Evolutionary conservation across 2,329 filamentous ascomycete genomes (phyloP).

Genomic region (Phialophora macrospora): DNA sequence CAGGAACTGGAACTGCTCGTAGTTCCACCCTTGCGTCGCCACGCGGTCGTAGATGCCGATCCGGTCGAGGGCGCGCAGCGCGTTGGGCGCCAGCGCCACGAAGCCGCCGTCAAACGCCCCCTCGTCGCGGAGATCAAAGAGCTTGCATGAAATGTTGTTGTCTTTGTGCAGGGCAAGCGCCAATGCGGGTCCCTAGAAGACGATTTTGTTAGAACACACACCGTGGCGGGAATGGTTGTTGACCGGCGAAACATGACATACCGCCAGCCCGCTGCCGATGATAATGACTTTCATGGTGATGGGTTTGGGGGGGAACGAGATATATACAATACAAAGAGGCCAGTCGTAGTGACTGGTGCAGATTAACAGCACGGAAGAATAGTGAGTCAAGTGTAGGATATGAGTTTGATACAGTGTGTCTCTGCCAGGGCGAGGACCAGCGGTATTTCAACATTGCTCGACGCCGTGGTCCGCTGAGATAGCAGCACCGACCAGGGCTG

Average conservation of each 20-base stretch:
- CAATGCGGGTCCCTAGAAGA: conserved; percentile 49
- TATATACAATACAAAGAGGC: neutral
- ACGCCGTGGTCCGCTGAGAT: neutral
- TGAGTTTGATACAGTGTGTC: neutral
- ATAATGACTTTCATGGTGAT: conserved; percentile 28
- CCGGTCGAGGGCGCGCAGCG: conserved; percentile 58
- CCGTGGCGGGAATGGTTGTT: neutral
- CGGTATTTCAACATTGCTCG: neutral
- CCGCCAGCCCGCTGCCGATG: conserved; percentile 24
- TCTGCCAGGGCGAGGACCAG: neutral
- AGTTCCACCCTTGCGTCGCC: conserved; percentile 54
- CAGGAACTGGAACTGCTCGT: conserved; percentile 56
- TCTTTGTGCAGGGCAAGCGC: conserved; percentile 58
- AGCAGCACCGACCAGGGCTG: neutral
- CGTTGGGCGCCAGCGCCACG: conserved; percentile 65
- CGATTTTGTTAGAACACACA: neutral
- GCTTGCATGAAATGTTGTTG: conserved; percentile 54
- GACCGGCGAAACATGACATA: neutral
- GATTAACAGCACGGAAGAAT: neutral
- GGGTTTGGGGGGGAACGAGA: neutral
- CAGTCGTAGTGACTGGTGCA: neutral
- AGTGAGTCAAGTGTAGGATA: neutral
- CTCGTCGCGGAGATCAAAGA: conserved; percentile 58
- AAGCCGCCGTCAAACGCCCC: conserved; percentile 59
- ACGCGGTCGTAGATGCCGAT: conserved; percentile 57